Conservation (phyloP, 352 stramenopile genomes). For the Globisporangium polare region DNA sequence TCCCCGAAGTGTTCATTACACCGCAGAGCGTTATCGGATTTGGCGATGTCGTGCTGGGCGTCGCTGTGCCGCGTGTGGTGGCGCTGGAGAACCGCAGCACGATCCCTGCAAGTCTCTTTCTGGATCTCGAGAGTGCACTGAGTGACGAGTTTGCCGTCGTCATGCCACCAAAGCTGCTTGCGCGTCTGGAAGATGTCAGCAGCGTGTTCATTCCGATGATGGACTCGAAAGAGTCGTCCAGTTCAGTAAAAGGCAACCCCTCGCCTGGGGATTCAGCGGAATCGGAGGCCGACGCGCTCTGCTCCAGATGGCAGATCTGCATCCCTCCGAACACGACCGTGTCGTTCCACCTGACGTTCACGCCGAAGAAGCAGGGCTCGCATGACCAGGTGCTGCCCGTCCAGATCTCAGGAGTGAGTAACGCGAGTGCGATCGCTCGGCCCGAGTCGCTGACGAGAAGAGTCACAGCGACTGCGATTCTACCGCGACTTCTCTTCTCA, state of each 20-base stretch:
- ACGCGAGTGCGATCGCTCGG: slow-evolving; percentile 13
- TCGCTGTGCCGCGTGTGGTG: slow-evolving; percentile 53
- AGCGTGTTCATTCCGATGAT: slow-evolving; percentile 74
- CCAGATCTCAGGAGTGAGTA: slow-evolving; percentile 56
- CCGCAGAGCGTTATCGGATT: slow-evolving; percentile 54
- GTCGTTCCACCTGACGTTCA: slow-evolving; percentile 75
- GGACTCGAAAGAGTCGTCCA: not conserved
- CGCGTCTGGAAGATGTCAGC: slow-evolving; percentile 68
- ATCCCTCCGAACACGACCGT: slow-evolving; percentile 67
- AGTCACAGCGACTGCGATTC: slow-evolving; percentile 49
- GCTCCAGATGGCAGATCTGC: slow-evolving; percentile 66
- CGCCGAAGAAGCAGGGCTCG: slow-evolving; percentile 28
- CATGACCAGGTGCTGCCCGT: slow-evolving; percentile 74
- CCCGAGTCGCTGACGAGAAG: slow-evolving; percentile 33
- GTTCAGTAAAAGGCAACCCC: not conserved
- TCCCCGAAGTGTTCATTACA: slow-evolving; percentile 75
- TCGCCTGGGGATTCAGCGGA: not conserved
- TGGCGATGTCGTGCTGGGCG: slow-evolving; percentile 76
- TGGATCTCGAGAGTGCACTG: slow-evolving; percentile 58
- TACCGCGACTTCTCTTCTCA: slow-evolving; percentile 69
- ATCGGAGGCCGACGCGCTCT: slow-evolving; percentile 20
- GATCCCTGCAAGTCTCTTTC: slow-evolving; percentile 73
- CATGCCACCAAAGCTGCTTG: slow-evolving; percentile 43
- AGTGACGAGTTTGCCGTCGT: slow-evolving; percentile 66
- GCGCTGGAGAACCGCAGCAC: slow-evolving; percentile 74